Evolutionary conservation across 2,329 filamentous ascomycete genomes (phyloP).

Genomic region (Allantophomopsis lycopodina): DNA sequence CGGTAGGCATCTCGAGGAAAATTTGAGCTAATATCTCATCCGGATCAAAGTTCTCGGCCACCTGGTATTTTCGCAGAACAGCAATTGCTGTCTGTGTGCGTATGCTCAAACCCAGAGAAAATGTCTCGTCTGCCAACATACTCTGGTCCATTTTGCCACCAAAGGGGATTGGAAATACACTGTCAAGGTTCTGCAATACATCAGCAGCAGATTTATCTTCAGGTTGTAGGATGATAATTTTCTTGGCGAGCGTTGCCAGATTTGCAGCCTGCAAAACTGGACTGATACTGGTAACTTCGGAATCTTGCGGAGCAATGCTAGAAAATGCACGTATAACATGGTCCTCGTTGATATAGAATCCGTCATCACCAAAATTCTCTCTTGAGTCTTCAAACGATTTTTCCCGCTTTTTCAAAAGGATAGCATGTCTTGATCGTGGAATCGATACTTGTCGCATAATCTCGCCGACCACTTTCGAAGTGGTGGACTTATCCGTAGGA

Average conservation of each 20-base stretch:
- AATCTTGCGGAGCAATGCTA: conserved; percentile 9
- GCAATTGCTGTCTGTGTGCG: conserved; percentile 38
- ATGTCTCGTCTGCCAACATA: conserved; percentile 24
- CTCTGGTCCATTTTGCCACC: conserved; percentile 23
- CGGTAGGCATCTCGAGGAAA: conserved; percentile 22
- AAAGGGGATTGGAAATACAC: conserved; percentile 19
- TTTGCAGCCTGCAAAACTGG: conserved; percentile 28
- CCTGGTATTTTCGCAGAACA: conserved; percentile 20
- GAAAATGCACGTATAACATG: conserved; percentile 18
- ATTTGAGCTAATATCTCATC: conserved; percentile 21
- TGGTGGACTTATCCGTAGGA: conserved; percentile 9
- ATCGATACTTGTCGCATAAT: conserved; percentile 16
- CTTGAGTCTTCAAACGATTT: conserved; percentile 5
- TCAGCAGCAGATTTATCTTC: conserved; percentile 6
- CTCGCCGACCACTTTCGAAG: conserved; percentile 14
- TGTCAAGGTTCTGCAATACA: conserved; percentile 18
- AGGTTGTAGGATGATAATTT: conserved; percentile 19
- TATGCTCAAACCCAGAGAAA: conserved; percentile 34
- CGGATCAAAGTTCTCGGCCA: conserved; percentile 22
- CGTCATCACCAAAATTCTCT: conserved; percentile 6
- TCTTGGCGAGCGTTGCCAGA: conserved; percentile 21
- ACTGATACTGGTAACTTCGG: conserved; percentile 18
- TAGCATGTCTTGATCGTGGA: conserved; percentile 6
- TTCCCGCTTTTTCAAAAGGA: conserved; percentile 6
- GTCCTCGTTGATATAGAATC: conserved; percentile 20